Conservation (phyloP, 306 rosid genomes). For the Ammopiptanthus mongolicus region DNA sequence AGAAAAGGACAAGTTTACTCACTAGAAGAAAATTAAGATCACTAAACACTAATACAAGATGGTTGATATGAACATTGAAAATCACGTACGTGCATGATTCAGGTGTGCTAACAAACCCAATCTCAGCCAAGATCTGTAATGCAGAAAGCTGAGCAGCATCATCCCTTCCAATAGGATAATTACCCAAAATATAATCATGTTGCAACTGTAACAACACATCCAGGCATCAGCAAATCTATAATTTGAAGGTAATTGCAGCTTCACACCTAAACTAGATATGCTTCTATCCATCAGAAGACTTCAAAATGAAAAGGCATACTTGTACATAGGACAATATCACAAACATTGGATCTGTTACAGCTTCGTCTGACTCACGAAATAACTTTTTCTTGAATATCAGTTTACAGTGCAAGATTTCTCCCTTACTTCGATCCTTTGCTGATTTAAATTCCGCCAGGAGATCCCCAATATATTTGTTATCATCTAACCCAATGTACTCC, state of each 20-base stretch:
- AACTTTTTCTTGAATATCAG: constrained; percentile 80
- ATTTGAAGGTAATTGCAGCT: constrained; percentile 15
- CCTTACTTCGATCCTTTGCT: constrained; percentile 91
- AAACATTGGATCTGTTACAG: constrained; percentile 90
- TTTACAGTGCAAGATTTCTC: constrained; percentile 94
- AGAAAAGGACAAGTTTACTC: constrained; percentile 27
- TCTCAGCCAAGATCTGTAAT: constrained; percentile 81
- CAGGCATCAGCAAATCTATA: constrained; percentile 13
- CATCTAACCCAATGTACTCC: constrained; percentile 90
- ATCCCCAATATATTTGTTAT: constrained; percentile 94
- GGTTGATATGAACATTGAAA: not conserved
- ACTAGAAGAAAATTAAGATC: not conserved
- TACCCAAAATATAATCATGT: constrained; percentile 94
- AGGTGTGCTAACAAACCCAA: constrained; percentile 62
- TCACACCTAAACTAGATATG: constrained; percentile 12
- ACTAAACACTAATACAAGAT: constrained; percentile 12
- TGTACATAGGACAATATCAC: constrained; percentile 87
- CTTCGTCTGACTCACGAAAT: constrained; percentile 93
- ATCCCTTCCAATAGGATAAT: constrained; percentile 95
- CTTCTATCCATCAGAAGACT: constrained; percentile 19
- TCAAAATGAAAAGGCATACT: constrained; percentile 42
- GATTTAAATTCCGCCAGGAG: constrained; percentile 81
- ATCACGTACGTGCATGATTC: constrained; percentile 77
- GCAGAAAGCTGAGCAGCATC: constrained; percentile 98
- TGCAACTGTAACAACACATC: constrained; percentile 66